These are phyloP conservation scores for Globisporangium abappressorium DNA, from an alignment of 352 stramenopile genomes.

Conservation along the genomic window DNA sequence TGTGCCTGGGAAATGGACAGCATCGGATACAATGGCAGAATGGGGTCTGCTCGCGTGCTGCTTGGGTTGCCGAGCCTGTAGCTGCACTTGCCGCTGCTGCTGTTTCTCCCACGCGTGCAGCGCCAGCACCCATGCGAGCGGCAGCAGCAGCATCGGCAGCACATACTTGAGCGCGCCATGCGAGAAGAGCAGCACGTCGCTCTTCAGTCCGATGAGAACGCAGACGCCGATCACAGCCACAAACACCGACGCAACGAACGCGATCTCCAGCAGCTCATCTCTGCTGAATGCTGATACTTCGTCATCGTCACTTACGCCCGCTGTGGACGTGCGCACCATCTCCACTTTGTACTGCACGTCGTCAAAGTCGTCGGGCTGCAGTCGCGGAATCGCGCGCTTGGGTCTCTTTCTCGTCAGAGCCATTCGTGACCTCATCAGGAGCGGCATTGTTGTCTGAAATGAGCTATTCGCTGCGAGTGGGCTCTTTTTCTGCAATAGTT, in stretches of 20 bases:
- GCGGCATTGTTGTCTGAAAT: neutral
- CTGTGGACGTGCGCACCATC: slow-evolving; percentile 32
- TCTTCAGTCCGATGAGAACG: slow-evolving; percentile 34
- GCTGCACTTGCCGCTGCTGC: neutral
- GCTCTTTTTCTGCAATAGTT: slow-evolving; percentile 1
- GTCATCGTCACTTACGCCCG: slow-evolving; percentile 9
- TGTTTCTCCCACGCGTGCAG: slow-evolving; percentile 50
- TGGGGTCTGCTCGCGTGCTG: slow-evolving; percentile 9
- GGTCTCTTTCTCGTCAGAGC: slow-evolving; percentile 2
- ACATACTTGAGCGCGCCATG: slow-evolving; percentile 32
- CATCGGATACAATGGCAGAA: neutral
- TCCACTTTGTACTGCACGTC: slow-evolving; percentile 64
- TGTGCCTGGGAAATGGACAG: neutral
- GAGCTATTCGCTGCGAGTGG: neutral
- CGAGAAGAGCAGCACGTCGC: slow-evolving; percentile 33
- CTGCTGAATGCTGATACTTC: slow-evolving; percentile 8
- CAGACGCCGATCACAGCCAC: slow-evolving; percentile 33
- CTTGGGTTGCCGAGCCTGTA: neutral
- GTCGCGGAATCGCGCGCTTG: slow-evolving; percentile 16
- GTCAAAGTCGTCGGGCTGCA: slow-evolving; percentile 64
- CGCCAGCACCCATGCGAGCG: slow-evolving; percentile 37
- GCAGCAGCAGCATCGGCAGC: slow-evolving; percentile 48
- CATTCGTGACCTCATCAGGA: neutral
- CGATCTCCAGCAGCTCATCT: slow-evolving; percentile 31
- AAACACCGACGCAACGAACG: slow-evolving; percentile 29